Conservation (phyloP, 306 rosid genomes). For the Prunus campanulata region DNA sequence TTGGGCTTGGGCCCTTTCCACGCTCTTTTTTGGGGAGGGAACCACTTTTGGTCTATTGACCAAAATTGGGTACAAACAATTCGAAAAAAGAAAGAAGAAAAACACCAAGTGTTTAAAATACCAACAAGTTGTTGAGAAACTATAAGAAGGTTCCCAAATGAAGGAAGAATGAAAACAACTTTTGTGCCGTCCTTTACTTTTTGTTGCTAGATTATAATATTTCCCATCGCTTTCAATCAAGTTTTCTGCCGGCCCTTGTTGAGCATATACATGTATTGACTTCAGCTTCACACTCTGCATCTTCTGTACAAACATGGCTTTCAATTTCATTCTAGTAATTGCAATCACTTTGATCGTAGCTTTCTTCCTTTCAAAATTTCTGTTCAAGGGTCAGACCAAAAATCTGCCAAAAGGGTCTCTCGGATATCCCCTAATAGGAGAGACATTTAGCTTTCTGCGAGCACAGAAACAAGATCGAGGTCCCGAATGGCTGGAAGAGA, state of each 20-base stretch:
- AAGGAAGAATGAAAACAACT: not conserved
- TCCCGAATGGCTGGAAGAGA: slow-evolving; percentile 43
- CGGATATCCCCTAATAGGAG: slow-evolving; percentile 51
- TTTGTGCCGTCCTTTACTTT: not conserved
- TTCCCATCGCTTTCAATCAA: not conserved
- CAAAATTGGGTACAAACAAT: too few species aligned
- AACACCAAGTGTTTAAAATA: not conserved
- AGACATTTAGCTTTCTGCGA: slow-evolving; percentile 41
- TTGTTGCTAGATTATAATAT: not conserved
- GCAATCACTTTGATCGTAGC: slow-evolving; percentile 33
- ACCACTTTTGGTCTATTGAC: too few species aligned
- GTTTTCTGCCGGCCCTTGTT: not conserved
- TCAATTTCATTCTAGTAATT: slow-evolving; percentile 13
- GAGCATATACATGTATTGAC: not conserved
- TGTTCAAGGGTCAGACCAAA: slow-evolving; percentile 30
- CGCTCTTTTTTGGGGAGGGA: too few species aligned
- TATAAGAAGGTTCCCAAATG: not conserved
- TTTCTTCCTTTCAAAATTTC: slow-evolving; percentile 29
- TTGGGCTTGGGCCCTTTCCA: too few species aligned
- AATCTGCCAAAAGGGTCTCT: slow-evolving; percentile 55
- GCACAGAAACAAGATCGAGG: slow-evolving; percentile 43
- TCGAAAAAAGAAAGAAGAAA: too few species aligned
- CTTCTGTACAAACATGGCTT: slow-evolving; percentile 11
- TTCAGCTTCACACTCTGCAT: not conserved
- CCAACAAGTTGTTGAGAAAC: not conserved